Evolutionary conservation across 2,329 filamentous ascomycete genomes (phyloP).

Genomic region (Beauveria sp.): DNA sequence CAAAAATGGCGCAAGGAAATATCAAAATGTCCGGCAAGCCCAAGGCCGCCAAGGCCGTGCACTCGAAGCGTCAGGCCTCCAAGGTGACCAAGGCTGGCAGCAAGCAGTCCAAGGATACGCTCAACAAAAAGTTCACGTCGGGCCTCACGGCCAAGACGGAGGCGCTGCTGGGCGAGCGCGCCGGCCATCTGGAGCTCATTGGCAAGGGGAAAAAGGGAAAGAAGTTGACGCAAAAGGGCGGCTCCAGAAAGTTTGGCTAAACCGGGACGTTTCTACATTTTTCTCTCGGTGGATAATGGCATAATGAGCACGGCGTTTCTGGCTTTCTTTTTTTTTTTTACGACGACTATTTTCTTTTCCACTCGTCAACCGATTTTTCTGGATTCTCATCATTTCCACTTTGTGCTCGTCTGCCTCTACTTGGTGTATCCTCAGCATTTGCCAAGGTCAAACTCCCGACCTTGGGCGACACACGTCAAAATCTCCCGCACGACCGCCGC

Average conservation of each 20-base stretch:
- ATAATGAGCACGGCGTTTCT: slow-evolving; percentile 4
- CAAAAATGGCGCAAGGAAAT: slow-evolving; percentile 46
- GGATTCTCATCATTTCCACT: neutral
- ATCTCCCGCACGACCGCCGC: slow-evolving; percentile 56
- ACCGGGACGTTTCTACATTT: neutral
- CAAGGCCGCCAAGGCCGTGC: slow-evolving; percentile 30
- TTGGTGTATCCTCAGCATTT: neutral
- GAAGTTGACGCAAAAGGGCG: slow-evolving; percentile 36
- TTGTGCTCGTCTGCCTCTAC: neutral
- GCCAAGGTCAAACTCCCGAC: slow-evolving; percentile 21
- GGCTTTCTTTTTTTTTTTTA: neutral
- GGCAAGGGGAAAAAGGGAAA: slow-evolving; percentile 45
- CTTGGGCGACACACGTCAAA: slow-evolving; percentile 41
- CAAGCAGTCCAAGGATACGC: slow-evolving; percentile 42
- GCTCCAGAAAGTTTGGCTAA: slow-evolving; percentile 50
- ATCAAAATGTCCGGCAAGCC: slow-evolving; percentile 39
- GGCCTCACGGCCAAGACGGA: slow-evolving; percentile 49
- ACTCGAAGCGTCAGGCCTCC: slow-evolving; percentile 35
- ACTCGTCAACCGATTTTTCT: too few species aligned
- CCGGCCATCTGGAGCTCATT: slow-evolving; percentile 52
- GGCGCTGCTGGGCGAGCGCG: slow-evolving; percentile 49
- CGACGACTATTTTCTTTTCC: neutral
- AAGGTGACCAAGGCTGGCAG: slow-evolving; percentile 38
- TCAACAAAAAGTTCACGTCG: slow-evolving; percentile 46
- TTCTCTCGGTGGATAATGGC: neutral